phyloP scores from a whole-genome alignment of 2,329 filamentous ascomycete genomes.

The Emergomyces pasteurianus region DNA sequence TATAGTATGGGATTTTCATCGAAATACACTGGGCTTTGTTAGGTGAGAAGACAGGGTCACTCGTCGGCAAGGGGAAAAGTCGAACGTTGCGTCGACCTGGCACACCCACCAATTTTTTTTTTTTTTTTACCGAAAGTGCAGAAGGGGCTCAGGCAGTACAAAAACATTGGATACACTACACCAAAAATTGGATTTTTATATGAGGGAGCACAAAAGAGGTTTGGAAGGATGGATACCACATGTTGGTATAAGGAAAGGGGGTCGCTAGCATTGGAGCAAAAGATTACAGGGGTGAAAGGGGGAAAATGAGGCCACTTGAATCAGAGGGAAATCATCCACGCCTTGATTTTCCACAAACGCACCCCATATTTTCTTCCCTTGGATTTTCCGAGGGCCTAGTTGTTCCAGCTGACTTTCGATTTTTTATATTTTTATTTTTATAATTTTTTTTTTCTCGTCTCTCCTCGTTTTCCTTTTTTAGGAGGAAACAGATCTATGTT shows the following conservation, averaged over 20 bases:
- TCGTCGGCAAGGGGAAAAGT: not conserved
- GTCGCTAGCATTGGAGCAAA: not conserved
- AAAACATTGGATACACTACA: conserved; percentile 1
- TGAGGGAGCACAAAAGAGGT: conserved; percentile 4
- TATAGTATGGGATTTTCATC: not conserved
- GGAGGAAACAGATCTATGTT: conserved; percentile 1
- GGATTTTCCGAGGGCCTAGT: not conserved
- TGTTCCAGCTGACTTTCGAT: conserved; percentile 3
- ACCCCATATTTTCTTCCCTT: not conserved
- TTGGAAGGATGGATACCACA: conserved; percentile 4
- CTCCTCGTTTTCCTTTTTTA: not conserved
- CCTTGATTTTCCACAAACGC: not conserved
- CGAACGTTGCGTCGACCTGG: conserved; percentile 1
- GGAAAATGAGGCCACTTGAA: not conserved
- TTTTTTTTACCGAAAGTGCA: conserved; percentile 10
- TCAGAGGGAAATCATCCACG: not conserved
- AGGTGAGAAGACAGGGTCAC: not conserved
- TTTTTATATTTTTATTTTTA: too few relatives aligned
- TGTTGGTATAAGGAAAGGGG: conserved; percentile 4
- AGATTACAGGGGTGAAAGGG: not conserved
- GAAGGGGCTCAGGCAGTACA: conserved; percentile 4
- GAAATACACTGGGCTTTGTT: not conserved
- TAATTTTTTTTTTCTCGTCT: not conserved
- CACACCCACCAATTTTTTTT: not conserved
- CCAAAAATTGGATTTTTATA: conserved; percentile 2